phyloP scores from a whole-genome alignment of 257 asterid genomes.

The Cruciata laevipes region DNA sequence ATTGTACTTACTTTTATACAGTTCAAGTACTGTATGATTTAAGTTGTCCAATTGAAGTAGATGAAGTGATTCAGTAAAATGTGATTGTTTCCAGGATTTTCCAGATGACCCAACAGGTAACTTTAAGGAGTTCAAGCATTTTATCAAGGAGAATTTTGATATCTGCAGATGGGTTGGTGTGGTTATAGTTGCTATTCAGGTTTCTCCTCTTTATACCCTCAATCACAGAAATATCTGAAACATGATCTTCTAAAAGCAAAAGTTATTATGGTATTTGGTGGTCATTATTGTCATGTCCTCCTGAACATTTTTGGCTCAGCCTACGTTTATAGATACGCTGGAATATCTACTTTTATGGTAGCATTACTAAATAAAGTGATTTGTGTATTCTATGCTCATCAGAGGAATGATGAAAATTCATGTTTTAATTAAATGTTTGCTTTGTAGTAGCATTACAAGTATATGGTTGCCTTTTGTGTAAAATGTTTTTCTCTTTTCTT shows the following conservation, averaged over 20 bases:
- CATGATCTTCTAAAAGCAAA: neutral
- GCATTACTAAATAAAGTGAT: neutral
- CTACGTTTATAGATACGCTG: neutral
- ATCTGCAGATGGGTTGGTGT: slow-evolving; percentile 76
- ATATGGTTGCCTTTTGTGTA: neutral
- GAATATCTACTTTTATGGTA: neutral
- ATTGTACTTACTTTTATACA: neutral
- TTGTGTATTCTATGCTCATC: neutral
- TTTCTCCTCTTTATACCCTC: slow-evolving; percentile 19
- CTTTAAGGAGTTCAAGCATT: slow-evolving; percentile 53
- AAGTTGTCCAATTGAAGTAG: slow-evolving; percentile 5
- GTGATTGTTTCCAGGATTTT: slow-evolving; percentile 55
- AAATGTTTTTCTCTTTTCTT: neutral
- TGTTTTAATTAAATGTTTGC: too few species aligned
- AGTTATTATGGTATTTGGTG: neutral
- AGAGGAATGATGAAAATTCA: neutral
- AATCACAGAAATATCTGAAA: neutral
- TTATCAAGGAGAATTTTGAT: slow-evolving; percentile 63
- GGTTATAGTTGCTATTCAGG: slow-evolving; percentile 74
- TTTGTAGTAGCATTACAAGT: neutral
- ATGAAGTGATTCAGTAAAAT: slow-evolving; percentile 1
- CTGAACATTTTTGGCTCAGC: neutral
- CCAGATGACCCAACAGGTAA: slow-evolving; percentile 78
- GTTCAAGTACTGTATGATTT: neutral
- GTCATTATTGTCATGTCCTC: neutral